Percentiles rank a stretch among this genome's conserved stretches.
These are phyloP conservation scores for Lenwebbia sp. DNA, from an alignment of 345 rosid species.

Conservation along the genomic window DNA sequence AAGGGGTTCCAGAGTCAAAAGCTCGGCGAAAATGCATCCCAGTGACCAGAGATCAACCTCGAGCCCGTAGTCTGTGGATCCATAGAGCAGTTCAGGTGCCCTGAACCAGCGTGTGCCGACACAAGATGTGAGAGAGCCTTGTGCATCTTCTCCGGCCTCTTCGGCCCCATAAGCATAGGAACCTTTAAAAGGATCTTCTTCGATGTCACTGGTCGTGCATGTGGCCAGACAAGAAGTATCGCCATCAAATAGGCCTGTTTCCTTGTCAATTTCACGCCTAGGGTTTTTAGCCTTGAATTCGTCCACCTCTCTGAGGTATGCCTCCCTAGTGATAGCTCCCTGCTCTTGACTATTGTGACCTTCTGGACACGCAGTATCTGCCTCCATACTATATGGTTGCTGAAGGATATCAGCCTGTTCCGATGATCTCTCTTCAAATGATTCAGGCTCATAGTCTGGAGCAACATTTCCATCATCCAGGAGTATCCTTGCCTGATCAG, in stretches of 20 bases:
- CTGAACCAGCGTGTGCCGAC: slow-evolving; percentile 99
- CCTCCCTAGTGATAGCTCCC: slow-evolving; percentile 29
- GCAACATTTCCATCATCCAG: slow-evolving; percentile 48
- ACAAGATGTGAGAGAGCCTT: slow-evolving; percentile 67
- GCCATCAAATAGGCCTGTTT: slow-evolving; percentile 49
- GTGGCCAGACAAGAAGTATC: slow-evolving; percentile 86
- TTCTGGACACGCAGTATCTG: slow-evolving; percentile 16
- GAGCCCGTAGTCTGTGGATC: slow-evolving; percentile 69
- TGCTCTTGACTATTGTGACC: slow-evolving; percentile 15
- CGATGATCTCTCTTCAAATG: slow-evolving; percentile 5
- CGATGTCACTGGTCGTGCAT: slow-evolving; percentile 62
- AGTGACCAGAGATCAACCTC: slow-evolving; percentile 87
- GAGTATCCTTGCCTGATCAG: slow-evolving; percentile 77
- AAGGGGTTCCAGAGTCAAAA: slow-evolving; percentile 64
- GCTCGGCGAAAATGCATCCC: slow-evolving; percentile 86
- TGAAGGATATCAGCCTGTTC: slow-evolving; percentile 18
- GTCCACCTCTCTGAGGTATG: slow-evolving; percentile 34
- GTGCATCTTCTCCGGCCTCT: slow-evolving; percentile 28
- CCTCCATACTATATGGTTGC: slow-evolving; percentile 18
- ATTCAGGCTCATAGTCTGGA: slow-evolving; percentile 22
- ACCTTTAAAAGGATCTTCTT: slow-evolving; percentile 54
- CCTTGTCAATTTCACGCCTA: slow-evolving; percentile 47
- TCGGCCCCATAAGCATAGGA: slow-evolving; percentile 50
- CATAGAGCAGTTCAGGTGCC: slow-evolving; percentile 86
- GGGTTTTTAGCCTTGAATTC: slow-evolving; percentile 43